phyloP scores from a whole-genome alignment of 805 yeast genomes.

The Priceomyces fermenticarens region DNA sequence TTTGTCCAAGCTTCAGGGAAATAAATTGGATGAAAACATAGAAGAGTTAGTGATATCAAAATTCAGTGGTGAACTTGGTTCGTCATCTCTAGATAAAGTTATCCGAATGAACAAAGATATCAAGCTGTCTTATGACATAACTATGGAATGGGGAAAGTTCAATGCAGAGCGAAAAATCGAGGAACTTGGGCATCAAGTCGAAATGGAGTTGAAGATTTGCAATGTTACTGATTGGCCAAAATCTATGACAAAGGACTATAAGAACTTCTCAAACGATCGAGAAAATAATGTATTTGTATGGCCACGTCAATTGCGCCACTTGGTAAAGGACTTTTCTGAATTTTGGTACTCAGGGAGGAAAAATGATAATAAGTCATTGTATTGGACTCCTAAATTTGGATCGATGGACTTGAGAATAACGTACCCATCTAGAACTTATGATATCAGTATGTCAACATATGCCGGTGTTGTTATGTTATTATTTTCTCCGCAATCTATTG shows the following conservation, averaged over 20 bases:
- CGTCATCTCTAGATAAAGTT: conserved; percentile 71
- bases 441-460: conserved; percentile 74
- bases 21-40: conserved; percentile 48
- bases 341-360: conserved; percentile 39
- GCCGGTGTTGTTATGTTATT: conserved; percentile 76
- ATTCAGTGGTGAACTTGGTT: conserved; percentile 73
- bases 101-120: conserved; percentile 89
- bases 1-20: conserved; percentile 11
- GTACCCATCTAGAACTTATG: conserved; percentile 68
- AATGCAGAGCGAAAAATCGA: conserved; percentile 7
- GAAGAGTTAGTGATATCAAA: conserved; percentile 68
- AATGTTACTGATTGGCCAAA: conserved; percentile 45
- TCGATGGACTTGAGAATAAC: conserved; percentile 74
- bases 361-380: conserved; percentile 40
- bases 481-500: conserved; percentile 48
- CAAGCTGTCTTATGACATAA: conserved; percentile 40
- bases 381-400: conserved; percentile 84
- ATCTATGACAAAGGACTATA: conserved; percentile 43
- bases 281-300: conserved; percentile 27
- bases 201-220: conserved; percentile 41
- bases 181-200: conserved; percentile 15
- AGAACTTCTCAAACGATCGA: conserved; percentile 25
- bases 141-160: conserved; percentile 35
- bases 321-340: conserved; percentile 37
- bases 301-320: conserved; percentile 36